Evolutionary conservation across 495 filamentous ascomycete species (phyloP).

Genomic region (Penicillium ochrochloron): DNA sequence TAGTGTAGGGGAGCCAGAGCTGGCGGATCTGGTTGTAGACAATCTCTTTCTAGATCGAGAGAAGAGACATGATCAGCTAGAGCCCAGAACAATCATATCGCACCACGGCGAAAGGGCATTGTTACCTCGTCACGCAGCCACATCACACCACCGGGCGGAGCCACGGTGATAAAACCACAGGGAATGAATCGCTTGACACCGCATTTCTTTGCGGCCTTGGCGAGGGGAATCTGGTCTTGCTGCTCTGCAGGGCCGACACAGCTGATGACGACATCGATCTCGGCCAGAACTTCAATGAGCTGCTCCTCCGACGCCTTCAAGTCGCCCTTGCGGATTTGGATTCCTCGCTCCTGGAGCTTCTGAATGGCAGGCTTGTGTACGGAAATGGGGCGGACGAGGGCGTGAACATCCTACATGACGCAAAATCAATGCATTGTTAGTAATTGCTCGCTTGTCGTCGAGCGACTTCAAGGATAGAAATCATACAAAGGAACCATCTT

Average conservation of each 20-base stretch:
- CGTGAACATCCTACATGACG: conserved; percentile 49
- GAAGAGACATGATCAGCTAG: conserved; percentile 20
- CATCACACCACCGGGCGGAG: conserved; percentile 53
- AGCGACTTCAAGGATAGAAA: background rate
- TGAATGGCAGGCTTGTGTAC: conserved; percentile 50
- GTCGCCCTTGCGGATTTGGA: conserved; percentile 53
- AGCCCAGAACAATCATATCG: background rate
- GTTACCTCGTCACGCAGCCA: conserved; percentile 52
- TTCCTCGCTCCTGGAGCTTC: conserved; percentile 48
- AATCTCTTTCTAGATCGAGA: conserved; percentile 51
- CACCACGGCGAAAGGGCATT: background rate
- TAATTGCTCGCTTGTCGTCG: background rate
- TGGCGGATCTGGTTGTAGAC: conserved; percentile 60
- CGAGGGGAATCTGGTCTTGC: conserved; percentile 56
- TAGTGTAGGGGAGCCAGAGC: conserved; percentile 59
- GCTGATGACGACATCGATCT: conserved; percentile 59
- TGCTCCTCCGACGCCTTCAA: conserved; percentile 50
- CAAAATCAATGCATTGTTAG: conserved; percentile 14
- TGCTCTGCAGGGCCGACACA: conserved; percentile 52
- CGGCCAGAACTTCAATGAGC: conserved; percentile 50
- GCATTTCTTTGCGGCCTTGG: conserved; percentile 57
- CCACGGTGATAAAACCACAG: conserved; percentile 56
- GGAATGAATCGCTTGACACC: conserved; percentile 64
- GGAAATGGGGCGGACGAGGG: conserved; percentile 54
- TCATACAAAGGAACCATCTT: conserved; percentile 49